Conservation (phyloP, 305 asterid species). For the Stenogyne calaminthoides region DNA sequence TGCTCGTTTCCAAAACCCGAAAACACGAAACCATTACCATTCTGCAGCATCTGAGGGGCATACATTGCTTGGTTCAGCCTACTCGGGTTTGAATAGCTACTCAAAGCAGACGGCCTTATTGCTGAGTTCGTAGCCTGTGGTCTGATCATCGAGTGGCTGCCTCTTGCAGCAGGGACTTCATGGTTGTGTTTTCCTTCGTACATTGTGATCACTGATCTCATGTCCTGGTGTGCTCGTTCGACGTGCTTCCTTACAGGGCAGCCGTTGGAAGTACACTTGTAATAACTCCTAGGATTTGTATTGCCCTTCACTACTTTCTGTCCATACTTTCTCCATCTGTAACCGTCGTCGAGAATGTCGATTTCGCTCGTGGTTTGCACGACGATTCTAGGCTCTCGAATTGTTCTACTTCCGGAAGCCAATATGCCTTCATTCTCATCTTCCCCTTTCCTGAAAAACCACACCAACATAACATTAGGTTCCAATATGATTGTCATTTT, state of each 20-base stretch:
- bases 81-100: conserved; percentile 37
- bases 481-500: too few species aligned
- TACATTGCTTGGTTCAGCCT: conserved; percentile 47
- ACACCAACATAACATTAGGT: not conserved
- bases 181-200: conserved; percentile 98
- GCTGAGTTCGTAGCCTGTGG: conserved; percentile 41
- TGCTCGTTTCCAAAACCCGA: conserved; percentile 46
- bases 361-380: conserved; percentile 93
- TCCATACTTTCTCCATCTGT: conserved; percentile 95
- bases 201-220: conserved; percentile 83
- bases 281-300: conserved; percentile 96
- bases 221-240: conserved; percentile 90
- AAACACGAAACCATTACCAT: conserved; percentile 26
- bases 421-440: conserved; percentile 63
- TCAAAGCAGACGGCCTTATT: conserved; percentile 51
- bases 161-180: conserved; percentile 97
- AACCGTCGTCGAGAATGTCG: conserved; percentile 95
- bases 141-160: conserved; percentile 47
- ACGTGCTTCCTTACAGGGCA: conserved; percentile 92
- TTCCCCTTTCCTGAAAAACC: conserved; percentile 69
- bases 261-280: conserved; percentile 80
- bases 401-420: conserved; percentile 66
- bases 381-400: conserved; percentile 83
- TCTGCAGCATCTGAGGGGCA: conserved; percentile 40
- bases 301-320: conserved; percentile 96